Evolutionary conservation across 768 basidiomycete species (phyloP), one percentile per base, ranked within the genome.

Genomic region (Fomitopsis pulvina): DNA sequence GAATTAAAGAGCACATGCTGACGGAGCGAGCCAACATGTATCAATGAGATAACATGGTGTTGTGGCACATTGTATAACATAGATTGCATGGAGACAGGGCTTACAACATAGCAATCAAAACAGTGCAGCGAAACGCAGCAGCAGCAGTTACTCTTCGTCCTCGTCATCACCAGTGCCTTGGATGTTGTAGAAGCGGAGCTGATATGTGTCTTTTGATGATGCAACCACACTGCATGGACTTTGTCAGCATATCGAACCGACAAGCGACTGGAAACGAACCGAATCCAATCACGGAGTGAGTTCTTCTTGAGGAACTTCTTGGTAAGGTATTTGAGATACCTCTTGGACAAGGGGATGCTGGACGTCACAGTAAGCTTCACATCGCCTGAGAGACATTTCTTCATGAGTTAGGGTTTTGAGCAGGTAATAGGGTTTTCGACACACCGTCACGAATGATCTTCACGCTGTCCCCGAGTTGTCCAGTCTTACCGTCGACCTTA

Each of bases 271-370:
- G 20, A 9, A 11, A 57, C 74, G 44, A 55, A 85, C 81, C 92
- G 93, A 67, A 97, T 92, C 89, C 92, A 97, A 73, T 97, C 94
- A 58, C 93, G 85, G 61, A 96, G 79, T 40, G 77, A 73, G 74
- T 94, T 93, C 82, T 96, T 96, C 81, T 98, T 98, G 72, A 98
- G 79, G 80, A 92, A 94, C 77, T 95, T 95, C 80, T 98, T 98
- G 55, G 95, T 97, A 53, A 98, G 78, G 74, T 98, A 99, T 73
- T 98, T 97, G 67, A 97, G 83, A 71, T 96, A 97, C 50, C 91
- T 81, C 75, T 98, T 98, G 45, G 95, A 97, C 73, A 97, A 87
- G 50, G 91, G 83, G 66, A 95, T 83, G 63, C 74, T 83, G 47
- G 92, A 85, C 45, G 85, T 82, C 59, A 98, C 81, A 49, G 83